Evolutionary conservation across 352 stramenopile species (phyloP), one percentile per base, ranked within the genome.

Genomic region (Globisporangium nodosum): DNA sequence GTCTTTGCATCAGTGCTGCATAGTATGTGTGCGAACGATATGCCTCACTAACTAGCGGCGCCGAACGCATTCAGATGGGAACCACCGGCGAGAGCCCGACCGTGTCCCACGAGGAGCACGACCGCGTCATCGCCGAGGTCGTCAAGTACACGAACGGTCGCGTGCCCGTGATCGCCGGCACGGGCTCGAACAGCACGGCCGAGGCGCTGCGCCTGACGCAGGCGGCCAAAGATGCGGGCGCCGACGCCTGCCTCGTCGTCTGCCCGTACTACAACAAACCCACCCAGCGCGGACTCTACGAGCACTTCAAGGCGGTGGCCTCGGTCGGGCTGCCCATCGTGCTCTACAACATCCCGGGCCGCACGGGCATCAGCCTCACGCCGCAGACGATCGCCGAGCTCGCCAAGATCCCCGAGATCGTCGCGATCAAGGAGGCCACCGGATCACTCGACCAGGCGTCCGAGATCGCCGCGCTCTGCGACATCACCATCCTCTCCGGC

Each of bases 221-320:
- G 37, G 82, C 85, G 20, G 92, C 95, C 39, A 97, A 97, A 60
- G 89, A 98, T 56, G 78, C 87, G 21, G 96, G 96, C 16, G 93
- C 87, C 52, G 96, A 99, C 73, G 96, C 94, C 31, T 96, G 81
- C 50, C 78, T 99, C 2, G 83, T 99, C 35, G 96, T 99, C 5
- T 98, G 94, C 60, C 97, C 97, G 51, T 99, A 99, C 78, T 99
- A 99, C 80, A 97, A 99, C 76, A 99, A 99, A 81, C 96, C 97
- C 42, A 97, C 96, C 21, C 96, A 99, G 76, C 88, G 94, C 66
- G 93, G 89, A 15, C 68, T 99, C 50, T 94, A 98, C 56, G 77
- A 94, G 40, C 96, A 99, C 76, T 98, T 98, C 73, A 96, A 96
- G 82, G 73, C 77, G 8, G 81, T 96, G 46, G 82, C 84, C 21